Conservation (phyloP, 352 stramenopile species). For the Albugo candida region DNA sequence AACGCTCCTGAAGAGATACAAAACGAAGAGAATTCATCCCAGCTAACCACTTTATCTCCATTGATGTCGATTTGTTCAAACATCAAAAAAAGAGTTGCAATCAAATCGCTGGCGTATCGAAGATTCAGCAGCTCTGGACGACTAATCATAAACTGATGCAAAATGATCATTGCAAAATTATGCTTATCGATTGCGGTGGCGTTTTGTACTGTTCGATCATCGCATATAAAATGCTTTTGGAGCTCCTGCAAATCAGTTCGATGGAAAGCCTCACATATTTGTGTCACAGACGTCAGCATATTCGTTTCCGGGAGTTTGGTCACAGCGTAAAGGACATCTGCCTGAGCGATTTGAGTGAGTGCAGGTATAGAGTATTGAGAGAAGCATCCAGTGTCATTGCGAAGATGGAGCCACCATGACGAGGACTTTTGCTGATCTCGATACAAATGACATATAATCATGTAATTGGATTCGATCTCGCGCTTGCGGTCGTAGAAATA, state of each 20-base stretch:
- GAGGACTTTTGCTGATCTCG: constrained; percentile 16
- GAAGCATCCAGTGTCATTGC: constrained; percentile 8
- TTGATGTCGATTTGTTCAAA: constrained; percentile 78
- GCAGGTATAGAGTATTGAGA: too few relatives aligned
- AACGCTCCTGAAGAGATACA: constrained; percentile 47
- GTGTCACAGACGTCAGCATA: constrained; percentile 38
- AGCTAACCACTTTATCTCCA: constrained; percentile 47
- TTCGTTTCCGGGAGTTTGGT: constrained; percentile 23
- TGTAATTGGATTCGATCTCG: constrained; percentile 12
- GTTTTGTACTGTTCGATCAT: constrained; percentile 28
- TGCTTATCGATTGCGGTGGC: constrained; percentile 23
- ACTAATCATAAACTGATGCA: constrained; percentile 22
- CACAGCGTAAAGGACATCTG: too few relatives aligned
- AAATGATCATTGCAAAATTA: constrained; percentile 28
- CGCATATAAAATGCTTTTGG: constrained; percentile 31
- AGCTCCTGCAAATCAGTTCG: constrained; percentile 38
- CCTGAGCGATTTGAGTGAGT: too few relatives aligned
- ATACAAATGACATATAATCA: constrained; percentile 38
- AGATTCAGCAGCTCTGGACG: constrained; percentile 20
- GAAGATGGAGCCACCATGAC: constrained; percentile 26
- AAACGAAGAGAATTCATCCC: constrained; percentile 75
- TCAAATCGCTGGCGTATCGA: constrained; percentile 15
- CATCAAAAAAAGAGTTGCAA: constrained; percentile 40
- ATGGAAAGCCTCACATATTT: constrained; percentile 46
- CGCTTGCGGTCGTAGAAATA: not conserved